phyloP scores from a whole-genome alignment of 768 basidiomycete genomes.

The Pulveroboletus ravenelii region DNA sequence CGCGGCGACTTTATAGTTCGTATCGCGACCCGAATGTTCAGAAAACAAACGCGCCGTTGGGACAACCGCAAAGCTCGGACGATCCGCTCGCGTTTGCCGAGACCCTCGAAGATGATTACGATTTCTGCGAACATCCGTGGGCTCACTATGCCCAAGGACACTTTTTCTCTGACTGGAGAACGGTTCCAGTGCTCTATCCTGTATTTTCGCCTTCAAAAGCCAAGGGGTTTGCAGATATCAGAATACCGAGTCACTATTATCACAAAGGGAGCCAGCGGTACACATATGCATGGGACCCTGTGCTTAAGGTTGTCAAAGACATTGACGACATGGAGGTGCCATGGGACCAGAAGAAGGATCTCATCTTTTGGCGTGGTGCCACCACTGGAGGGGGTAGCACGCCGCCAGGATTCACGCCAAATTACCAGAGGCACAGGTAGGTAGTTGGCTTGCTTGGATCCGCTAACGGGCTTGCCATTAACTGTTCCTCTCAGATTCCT shows the following conservation, averaged over 20 bases:
- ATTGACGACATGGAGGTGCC: constrained; percentile 82
- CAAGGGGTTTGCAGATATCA: constrained; percentile 80
- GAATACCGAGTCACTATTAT: constrained; percentile 96
- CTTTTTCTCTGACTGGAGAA: constrained; percentile 96
- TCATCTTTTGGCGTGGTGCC: constrained; percentile 93
- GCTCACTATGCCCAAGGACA: constrained; percentile 87
- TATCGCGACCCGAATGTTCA: constrained; percentile 47
- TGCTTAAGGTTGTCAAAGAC: constrained; percentile 65
- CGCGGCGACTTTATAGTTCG: constrained; percentile 80
- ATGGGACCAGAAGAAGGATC: constrained; percentile 86
- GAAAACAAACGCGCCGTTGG: constrained; percentile 25
- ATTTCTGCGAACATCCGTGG: constrained; percentile 81
- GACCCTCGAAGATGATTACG: constrained; percentile 57
- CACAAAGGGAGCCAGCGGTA: constrained; percentile 76
- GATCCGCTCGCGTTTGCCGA: constrained; percentile 62
- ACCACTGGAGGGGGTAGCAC: constrained; percentile 92
- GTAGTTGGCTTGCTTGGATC: constrained; percentile 31
- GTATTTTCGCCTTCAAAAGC: constrained; percentile 91
- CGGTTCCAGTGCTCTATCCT: constrained; percentile 83
- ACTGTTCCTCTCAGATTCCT: constrained; percentile 46
- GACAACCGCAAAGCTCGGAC: constrained; percentile 29
- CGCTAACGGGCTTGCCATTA: background rate
- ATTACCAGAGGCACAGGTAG: constrained; percentile 79
- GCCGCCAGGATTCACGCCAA: constrained; percentile 74
- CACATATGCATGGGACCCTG: constrained; percentile 87